Evolutionary conservation across 83 land plant genomes (phyloP), one percentile per base, ranked within the genome.

Genomic region (Picea mariana): DNA sequence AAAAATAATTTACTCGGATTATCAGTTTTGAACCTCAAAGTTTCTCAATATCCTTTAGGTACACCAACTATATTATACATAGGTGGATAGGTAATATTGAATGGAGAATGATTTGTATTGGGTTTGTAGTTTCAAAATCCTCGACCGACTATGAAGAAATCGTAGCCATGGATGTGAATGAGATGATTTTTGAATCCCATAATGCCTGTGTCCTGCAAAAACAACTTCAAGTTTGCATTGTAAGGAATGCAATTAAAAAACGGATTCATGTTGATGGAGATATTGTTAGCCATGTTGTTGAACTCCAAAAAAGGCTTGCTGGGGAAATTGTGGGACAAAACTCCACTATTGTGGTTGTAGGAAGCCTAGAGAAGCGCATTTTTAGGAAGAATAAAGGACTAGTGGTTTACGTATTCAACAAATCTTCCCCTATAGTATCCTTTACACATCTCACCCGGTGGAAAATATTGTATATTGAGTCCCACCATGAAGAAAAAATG

Each of bases 1-100:
- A 34, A 34, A 34, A 34, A 34, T 3, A 34, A 34, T 34, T 34
- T 34, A 7, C 77, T 27, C 44, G 92, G 89, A 65, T 90, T 90
- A 44, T 87, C 83, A 0, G 91, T 89, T 80, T 26, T 86, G 59
- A 90, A 81, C 49, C 93, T 77, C 61, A 92, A 68, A 65, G 85
- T 94, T 12, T 88, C 38, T 34, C 38, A 34, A 34, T 4, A 34
- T 0, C 38, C 38, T 34, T 2, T 34, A 34, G 38, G 38, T 34
- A 93, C 94, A 1, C 81, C 91, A 31, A 92, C 82, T 62, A 94
- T 93, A 83, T 92, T 92, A 71, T 92, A 81, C 79, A 82, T 81
- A 27, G 94, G 90, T 18, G 94, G 94, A 66, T 93, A 90, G 58
- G 88, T 1, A 0, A 34, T 0, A 34, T 34, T 34, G 4, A 34